Percentiles rank a stretch among this genome's conserved stretches.
Evolutionary conservation across 441 rosid genomes (phyloP).

Genomic region (Populus hybrid): DNA sequence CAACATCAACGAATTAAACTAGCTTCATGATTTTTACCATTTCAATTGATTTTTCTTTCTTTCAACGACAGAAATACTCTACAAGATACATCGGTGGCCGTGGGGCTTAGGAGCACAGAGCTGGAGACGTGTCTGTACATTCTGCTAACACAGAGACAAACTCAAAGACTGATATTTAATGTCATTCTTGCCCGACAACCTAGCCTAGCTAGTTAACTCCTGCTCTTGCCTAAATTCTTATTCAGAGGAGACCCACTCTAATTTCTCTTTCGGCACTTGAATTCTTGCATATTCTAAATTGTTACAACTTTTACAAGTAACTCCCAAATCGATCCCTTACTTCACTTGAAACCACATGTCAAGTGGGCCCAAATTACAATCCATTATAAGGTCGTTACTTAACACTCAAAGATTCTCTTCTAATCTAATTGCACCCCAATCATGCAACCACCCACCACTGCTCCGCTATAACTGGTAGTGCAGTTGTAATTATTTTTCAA

Average conservation of each 20-base stretch:
- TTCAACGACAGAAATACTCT: too few species aligned
- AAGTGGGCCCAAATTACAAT: constrained; percentile 14
- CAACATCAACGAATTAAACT: too few species aligned
- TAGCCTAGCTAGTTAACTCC: background rate
- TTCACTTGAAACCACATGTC: constrained; percentile 6
- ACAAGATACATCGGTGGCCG: background rate
- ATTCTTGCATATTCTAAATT: background rate
- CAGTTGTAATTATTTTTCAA: background rate
- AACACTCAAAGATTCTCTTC: background rate
- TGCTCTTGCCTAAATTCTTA: too few species aligned
- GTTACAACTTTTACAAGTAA: background rate
- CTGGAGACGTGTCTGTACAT: background rate
- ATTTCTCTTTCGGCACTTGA: background rate
- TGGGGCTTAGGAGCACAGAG: background rate
- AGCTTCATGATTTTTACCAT: too few species aligned
- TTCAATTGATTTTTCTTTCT: background rate
- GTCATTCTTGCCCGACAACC: background rate
- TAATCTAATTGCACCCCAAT: background rate
- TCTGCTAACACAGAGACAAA: background rate
- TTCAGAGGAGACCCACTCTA: too few species aligned
- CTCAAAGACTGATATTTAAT: background rate
- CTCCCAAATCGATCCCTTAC: background rate
- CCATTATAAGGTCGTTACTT: constrained; percentile 2
- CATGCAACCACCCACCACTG: background rate
- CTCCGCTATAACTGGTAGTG: too few species aligned